Conservation (phyloP, 2,329 filamentous ascomycete species). For the Diaporthe humulicola region DNA sequence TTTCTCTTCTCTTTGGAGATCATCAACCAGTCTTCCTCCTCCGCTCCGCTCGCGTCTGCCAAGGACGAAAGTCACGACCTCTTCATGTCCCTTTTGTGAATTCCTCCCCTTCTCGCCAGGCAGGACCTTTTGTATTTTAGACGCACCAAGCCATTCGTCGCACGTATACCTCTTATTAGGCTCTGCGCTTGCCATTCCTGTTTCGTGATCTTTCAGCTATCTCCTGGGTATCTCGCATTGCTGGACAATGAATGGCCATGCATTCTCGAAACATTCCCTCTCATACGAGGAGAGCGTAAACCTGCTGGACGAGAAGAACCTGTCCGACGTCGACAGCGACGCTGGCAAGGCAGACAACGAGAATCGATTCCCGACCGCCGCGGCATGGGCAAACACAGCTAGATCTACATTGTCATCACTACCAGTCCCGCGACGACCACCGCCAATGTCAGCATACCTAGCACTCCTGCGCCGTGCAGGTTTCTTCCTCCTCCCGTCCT, state of each 20-base stretch:
- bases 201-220: slow-evolving; percentile 21
- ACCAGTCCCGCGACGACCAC: slow-evolving; percentile 51
- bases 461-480: slow-evolving; percentile 53
- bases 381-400: slow-evolving; percentile 50
- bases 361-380: slow-evolving; percentile 46
- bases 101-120: slow-evolving; percentile 10
- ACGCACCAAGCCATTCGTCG: background rate
- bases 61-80: slow-evolving; percentile 21
- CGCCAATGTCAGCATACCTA: slow-evolving; percentile 27
- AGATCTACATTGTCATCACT: slow-evolving; percentile 38
- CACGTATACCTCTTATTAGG: slow-evolving; percentile 13
- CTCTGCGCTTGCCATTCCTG: slow-evolving; percentile 27
- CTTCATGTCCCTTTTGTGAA: slow-evolving; percentile 20
- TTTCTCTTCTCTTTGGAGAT: slow-evolving; percentile 7
- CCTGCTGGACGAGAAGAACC: slow-evolving; percentile 58
- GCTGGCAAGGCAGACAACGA: slow-evolving; percentile 55
- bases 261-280: slow-evolving; percentile 50
- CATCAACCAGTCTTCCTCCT: slow-evolving; percentile 2
- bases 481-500: slow-evolving; percentile 67
- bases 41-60: slow-evolving; percentile 16
- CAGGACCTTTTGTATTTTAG: slow-evolving; percentile 17
- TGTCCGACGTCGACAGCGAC: slow-evolving; percentile 60
- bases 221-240: slow-evolving; percentile 41
- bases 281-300: slow-evolving; percentile 59
- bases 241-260: slow-evolving; percentile 57